Conservation (phyloP, 139 green algal species). For the Deuterostichococcus epilithicus region DNA sequence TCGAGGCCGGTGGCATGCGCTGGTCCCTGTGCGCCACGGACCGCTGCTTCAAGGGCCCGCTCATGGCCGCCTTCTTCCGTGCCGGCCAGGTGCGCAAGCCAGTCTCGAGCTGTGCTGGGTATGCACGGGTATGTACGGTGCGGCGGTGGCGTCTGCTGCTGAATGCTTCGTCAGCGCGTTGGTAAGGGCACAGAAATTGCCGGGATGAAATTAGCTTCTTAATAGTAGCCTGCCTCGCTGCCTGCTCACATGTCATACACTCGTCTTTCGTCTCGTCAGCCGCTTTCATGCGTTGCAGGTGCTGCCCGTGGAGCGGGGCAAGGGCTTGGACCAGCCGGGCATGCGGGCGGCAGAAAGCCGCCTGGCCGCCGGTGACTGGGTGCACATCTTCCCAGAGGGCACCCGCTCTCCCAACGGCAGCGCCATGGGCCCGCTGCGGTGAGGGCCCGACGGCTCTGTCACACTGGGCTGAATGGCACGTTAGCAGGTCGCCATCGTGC, state of each 20-base stretch:
- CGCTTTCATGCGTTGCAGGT: conserved; percentile 29
- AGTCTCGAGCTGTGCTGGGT: too few relatives aligned
- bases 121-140: too few relatives aligned
- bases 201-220: too few relatives aligned
- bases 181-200: too few relatives aligned
- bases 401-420: conserved; percentile 62
- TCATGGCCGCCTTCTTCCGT: conserved; percentile 69
- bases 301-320: conserved; percentile 82
- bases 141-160: too few relatives aligned
- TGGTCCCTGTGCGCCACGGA: conserved; percentile 91
- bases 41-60: conserved; percentile 77
- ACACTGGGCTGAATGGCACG: conserved; percentile 35
- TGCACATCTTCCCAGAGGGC: conserved; percentile 94
- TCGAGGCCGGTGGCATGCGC: conserved; percentile 34
- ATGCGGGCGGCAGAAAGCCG: conserved; percentile 62
- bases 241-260: too few relatives aligned
- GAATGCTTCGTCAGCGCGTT: too few relatives aligned
- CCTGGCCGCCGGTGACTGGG: conserved; percentile 74
- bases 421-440: conserved; percentile 50
- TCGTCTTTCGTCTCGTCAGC: too few relatives aligned
- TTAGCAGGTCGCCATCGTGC: conserved; percentile 83
- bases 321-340: conserved; percentile 70
- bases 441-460: conserved; percentile 69
- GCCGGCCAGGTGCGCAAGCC: conserved; percentile 52
- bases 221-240: too few relatives aligned